Conservation (phyloP, 2,329 filamentous ascomycete species). For the Colletotrichum sp. region DNA sequence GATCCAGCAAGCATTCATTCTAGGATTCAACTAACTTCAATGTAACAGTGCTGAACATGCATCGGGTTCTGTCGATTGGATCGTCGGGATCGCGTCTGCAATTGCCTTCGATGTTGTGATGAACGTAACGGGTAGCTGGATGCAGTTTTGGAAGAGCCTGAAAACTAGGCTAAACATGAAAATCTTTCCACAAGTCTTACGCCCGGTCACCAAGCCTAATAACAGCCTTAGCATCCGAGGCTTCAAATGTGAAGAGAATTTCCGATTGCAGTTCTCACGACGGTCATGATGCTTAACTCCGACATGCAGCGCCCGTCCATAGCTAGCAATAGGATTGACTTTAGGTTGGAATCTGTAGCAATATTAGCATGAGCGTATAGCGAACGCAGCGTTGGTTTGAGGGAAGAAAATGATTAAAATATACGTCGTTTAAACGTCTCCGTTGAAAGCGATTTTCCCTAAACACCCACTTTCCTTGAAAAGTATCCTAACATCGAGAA, state of each 20-base stretch:
- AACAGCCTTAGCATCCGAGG: background rate
- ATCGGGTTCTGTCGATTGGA: background rate
- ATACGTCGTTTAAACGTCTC: no score
- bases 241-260: background rate
- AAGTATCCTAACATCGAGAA: background rate
- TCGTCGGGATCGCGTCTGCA: background rate
- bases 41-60: background rate
- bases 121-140: background rate
- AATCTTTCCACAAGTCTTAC: background rate
- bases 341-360: background rate
- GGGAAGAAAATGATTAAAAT: no score
- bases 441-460: background rate
- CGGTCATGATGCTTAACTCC: background rate
- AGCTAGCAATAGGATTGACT: background rate
- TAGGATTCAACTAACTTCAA: background rate
- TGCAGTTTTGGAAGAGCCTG: background rate
- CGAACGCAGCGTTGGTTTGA: background rate
- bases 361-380: background rate
- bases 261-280: background rate
- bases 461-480: background rate
- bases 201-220: background rate
- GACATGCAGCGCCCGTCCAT: background rate
- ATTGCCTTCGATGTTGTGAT: background rate
- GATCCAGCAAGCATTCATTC: background rate
- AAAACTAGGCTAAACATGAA: background rate